Percentiles rank a stretch among this genome's conserved stretches.
Evolutionary conservation across 768 basidiomycete genomes (phyloP).

Genomic region (Tulasnella sp.): DNA sequence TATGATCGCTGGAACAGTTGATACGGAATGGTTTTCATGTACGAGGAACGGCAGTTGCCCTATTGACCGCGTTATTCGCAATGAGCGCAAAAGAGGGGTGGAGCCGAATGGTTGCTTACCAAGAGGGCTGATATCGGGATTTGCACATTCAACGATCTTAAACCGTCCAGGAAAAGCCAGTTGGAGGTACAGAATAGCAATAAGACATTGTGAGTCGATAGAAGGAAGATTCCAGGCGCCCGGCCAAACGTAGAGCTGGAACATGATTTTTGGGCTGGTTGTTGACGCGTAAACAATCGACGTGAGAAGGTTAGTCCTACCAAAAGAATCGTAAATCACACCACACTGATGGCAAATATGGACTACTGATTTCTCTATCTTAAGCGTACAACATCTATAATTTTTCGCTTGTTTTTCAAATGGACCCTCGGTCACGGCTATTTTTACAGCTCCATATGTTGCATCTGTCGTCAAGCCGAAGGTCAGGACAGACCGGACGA

Average conservation of each 20-base stretch:
- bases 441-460: background rate
- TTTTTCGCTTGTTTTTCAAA: background rate
- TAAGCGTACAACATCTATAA: background rate
- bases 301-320: slow-evolving; percentile 14
- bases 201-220: slow-evolving; percentile 66
- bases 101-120: slow-evolving; percentile 52
- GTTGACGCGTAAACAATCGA: slow-evolving; percentile 18
- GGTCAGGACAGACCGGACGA: background rate
- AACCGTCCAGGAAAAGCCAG: slow-evolving; percentile 70
- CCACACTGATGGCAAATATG: background rate
- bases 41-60: slow-evolving; percentile 74
- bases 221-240: slow-evolving; percentile 66
- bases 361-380: background rate
- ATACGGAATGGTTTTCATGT: slow-evolving; percentile 56
- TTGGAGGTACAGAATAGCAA: slow-evolving; percentile 70
- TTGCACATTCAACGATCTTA: slow-evolving; percentile 60
- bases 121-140: slow-evolving; percentile 73
- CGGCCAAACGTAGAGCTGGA: slow-evolving; percentile 69
- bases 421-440: background rate
- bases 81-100: background rate
- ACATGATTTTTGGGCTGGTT: slow-evolving; percentile 23
- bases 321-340: background rate
- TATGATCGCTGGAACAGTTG: slow-evolving; percentile 63
- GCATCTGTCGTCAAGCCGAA: background rate
- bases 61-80: slow-evolving; percentile 40